Base-by-base conservation (phyloP, 768 basidiomycete species). In the Favolaschia claudopus region DNA sequence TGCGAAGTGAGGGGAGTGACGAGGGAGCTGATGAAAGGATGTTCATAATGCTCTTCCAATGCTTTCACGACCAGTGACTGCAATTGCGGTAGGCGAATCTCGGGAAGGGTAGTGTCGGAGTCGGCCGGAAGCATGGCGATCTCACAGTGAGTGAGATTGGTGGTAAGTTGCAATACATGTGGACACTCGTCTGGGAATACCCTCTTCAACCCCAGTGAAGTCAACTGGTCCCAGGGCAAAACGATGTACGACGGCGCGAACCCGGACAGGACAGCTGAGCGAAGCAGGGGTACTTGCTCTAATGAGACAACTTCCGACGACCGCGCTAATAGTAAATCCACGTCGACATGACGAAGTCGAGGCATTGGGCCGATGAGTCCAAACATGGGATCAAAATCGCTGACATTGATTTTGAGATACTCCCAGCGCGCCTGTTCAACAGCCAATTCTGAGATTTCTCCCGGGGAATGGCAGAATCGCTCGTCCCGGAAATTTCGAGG, bases 181-280 rank as follows among this genome's bases (percentile, higher is more conserved):
- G n/a, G n/a, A 42, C 50, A 51, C 42, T 51, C 50, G 24, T 51
- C 19, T 9, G 38, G 28, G 38, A 31, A 51, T 42, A 40, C 38
- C n/a, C 31, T 27, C 28, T 51, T 20, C 38, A 51, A 2, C 28
- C 29, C 32, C 38, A 51, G 38, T 39, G 50, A 51, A 39, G 50
- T 51, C 38, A 51, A 31, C 42, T 51, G 50, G 28, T 31, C 50
- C 50, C 50, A 51, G 38, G 50, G 50, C 38, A 51, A 13, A 31
- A 40, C 38, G 27, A 51, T 24, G 50, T 24, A 17, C 50, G 38
- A 22, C 12, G 33, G 38, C 27, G 37, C 36, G 19, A 29, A 50
- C n/a, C n/a, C n/a, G n/a, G n/a, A n/a, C 17, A 28, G 27, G 50
- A 51, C 22, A 42, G 42, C 37, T 29, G 50, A 29, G 50, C 50